Percentiles rank a stretch among this genome's conserved stretches.
Evolutionary conservation across 768 basidiomycete species (phyloP).

Genomic region (Trametes gibbosa): DNA sequence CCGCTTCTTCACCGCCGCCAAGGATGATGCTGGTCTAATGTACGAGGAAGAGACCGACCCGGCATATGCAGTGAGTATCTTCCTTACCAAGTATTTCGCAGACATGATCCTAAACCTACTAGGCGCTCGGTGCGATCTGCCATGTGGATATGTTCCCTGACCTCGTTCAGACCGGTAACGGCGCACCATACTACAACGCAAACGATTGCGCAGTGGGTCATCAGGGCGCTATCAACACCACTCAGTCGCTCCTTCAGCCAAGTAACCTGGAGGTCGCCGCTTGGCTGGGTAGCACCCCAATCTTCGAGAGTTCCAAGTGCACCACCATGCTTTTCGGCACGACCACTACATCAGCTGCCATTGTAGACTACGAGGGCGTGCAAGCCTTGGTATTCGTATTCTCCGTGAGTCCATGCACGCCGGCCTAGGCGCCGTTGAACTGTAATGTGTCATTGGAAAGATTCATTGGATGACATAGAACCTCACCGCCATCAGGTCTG

Average conservation of each 20-base stretch:
- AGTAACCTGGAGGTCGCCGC: constrained; percentile 38
- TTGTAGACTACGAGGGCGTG: constrained; percentile 40
- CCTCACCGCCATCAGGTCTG: constrained; percentile 66
- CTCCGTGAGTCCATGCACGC: constrained; percentile 36
- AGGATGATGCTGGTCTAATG: no score
- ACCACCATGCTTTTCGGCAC: constrained; percentile 54
- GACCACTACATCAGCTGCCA: neutral
- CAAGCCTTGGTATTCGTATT: constrained; percentile 62
- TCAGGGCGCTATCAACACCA: no score
- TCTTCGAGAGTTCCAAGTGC: constrained; percentile 49
- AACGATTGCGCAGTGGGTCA: no score
- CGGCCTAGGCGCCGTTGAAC: neutral
- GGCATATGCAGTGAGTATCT: no score
- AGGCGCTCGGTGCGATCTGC: neutral
- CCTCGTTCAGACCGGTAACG: no score
- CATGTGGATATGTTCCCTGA: neutral
- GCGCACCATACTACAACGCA: no score
- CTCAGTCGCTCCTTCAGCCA: no score
- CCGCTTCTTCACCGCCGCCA: no score
- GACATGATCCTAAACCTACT: no score
- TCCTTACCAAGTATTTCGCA: no score
- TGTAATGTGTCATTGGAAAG: neutral
- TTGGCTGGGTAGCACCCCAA: constrained; percentile 36
- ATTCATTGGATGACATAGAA: constrained; percentile 40
- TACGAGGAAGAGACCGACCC: no score